Evolutionary conservation across 495 filamentous ascomycete genomes (phyloP).

Genomic region (Evernia prunastri): DNA sequence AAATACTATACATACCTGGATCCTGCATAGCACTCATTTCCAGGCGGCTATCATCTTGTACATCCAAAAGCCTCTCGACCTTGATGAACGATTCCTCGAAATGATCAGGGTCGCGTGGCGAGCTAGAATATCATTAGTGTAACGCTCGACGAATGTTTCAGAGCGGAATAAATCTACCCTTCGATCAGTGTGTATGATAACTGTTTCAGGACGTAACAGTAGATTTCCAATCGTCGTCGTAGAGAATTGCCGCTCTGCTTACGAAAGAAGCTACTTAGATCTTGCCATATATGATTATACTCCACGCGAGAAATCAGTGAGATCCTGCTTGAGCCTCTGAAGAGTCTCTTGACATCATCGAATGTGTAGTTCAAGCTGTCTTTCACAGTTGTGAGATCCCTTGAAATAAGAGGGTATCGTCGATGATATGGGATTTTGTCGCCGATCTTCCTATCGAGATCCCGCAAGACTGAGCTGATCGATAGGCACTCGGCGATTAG

Average conservation of each 20-base stretch:
- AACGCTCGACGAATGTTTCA: not conserved
- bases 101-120: constrained; percentile 7
- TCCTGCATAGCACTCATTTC: not conserved
- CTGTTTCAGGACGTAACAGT: constrained; percentile 31
- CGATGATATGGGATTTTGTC: constrained; percentile 33
- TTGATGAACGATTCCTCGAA: constrained; percentile 16
- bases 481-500: constrained; percentile 50
- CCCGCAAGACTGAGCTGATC: constrained; percentile 44
- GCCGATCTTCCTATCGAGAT: constrained; percentile 38
- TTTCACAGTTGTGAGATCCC: constrained; percentile 42
- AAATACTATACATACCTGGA: too few relatives aligned
- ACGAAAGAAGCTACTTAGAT: constrained; percentile 44
- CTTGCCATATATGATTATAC: constrained; percentile 49
- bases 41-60: constrained; percentile 6
- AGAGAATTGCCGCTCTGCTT: constrained; percentile 46
- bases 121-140: not conserved
- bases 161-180: constrained; percentile 29
- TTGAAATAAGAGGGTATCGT: constrained; percentile 33
- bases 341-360: constrained; percentile 47
- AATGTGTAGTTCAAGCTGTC: constrained; percentile 48
- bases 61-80: not conserved
- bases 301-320: constrained; percentile 32
- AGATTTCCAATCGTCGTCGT: constrained; percentile 46
- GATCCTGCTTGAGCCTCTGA: constrained; percentile 37
- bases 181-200: constrained; percentile 33